Evolutionary conservation across 2,329 filamentous ascomycete species (phyloP), one percentile per base, ranked within the genome.

Genomic region (Nannizziopsis barbatae): DNA sequence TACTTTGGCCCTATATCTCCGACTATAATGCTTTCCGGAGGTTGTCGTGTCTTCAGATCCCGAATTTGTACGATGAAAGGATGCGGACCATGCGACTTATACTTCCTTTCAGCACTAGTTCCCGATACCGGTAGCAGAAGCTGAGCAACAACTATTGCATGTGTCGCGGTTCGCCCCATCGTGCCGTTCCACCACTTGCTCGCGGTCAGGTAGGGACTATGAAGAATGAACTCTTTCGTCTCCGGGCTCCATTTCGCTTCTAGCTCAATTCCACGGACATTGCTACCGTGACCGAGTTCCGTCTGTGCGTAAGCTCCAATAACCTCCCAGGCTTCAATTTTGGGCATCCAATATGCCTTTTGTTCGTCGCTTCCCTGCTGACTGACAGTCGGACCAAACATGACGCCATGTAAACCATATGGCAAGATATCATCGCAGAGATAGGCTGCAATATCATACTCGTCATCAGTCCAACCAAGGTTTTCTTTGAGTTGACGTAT

Each of bases 391-490:
- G 68, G 64, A 56, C 64, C 61, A 52, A 72, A 72, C 70, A 73
- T 73, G 7, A 63, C 63, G 55, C 67, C 65, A 47, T 76, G 73
- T 37, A 77, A 63, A 57, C 71, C 69, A 55, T 73, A 76, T 3
- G 73, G 73, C 33, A 66, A 71, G 53, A 75, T 73, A 57, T 76
- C 73, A 50, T 76, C 73, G 37, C 69, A 69, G 8, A 76, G 63
- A 55, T 76, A 75, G 53, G 70, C 69, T 0, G 70, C 69, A 69
- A 76, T 75, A 42, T 65, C 63, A 49, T 71, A 69, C 50, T 76
- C 73, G n/a, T 72, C 69, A 27, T 64, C 56, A 51, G 67, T 65
- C 74, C 74, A 76, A 36, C 60, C 58, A 56, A 74, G 62, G 50
- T 71, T 64, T 43, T 70, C 64, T 6, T 63, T 62, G 17, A 74